Base-by-base conservation (phyloP, 179 eudicot genomes). In the Gypsophila paniculata region DNA sequence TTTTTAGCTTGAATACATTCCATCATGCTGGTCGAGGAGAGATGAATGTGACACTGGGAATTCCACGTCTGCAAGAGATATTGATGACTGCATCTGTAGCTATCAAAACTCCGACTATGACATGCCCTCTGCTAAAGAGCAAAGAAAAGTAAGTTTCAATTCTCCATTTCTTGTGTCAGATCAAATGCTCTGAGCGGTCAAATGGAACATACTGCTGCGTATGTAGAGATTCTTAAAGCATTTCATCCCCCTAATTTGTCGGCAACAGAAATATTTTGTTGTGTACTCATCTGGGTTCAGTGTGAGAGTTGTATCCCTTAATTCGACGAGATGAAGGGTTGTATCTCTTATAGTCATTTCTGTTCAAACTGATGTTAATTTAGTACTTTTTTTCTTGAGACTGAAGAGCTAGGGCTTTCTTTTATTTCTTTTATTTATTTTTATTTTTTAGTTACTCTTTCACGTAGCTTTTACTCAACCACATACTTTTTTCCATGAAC, bases 21-120 rank as follows among this genome's bases (percentile, higher is more conserved):
- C 99, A 95, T 89, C 99, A 87, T 69, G 99, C 99, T 68, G 99
- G 99, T 36, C 93, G 99, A 72, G 99, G 98, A 55, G 99, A 95
- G 77, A 92, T 95, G 99, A 95, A 95, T 76, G 99, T 95, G 73
- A 95, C 99, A 22, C 85, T 95, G 51, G 99, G 99, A 63, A 95
- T 95, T 76, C 99, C 99, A 48, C 99, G 99, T 85, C 80, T 95
- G 58, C 99, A 95, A 75, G 99, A 95, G 86, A 95, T 95, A 55
- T 77, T 95, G 81, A 92, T 87, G 96, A 90, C 96, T 73, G 99
- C 97, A 23, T 83, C 98, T 46, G 68, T 70, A 77, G 70, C 64
- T 60, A 92, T 95, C 48, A 88, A 81, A 81, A 92, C 98, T 79
- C 99, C 99, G 59, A 87, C 96, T 11, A 89, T 95, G 89, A 90